These are phyloP conservation scores for Wallemia ichthyophaga DNA, from an alignment of 1,284 basidiomycete genomes.

Conservation along the genomic window DNA sequence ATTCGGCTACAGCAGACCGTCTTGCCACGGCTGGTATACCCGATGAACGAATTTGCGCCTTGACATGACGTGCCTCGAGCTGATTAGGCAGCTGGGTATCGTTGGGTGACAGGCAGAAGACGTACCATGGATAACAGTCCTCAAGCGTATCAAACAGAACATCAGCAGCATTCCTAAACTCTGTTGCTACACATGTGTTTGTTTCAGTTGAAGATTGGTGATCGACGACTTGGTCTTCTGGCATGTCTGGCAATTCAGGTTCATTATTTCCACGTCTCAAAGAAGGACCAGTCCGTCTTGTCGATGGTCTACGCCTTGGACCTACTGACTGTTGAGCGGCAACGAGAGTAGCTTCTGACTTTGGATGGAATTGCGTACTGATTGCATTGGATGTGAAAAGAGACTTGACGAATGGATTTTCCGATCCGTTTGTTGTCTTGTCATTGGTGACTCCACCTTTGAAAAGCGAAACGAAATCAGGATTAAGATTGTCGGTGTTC, in stretches of 20 bases:
- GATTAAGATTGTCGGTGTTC: conserved; percentile 65
- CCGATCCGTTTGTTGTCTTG: conserved; percentile 24
- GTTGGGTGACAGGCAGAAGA: conserved; percentile 79
- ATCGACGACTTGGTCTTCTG: conserved; percentile 6
- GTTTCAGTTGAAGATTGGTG: conserved; percentile 8
- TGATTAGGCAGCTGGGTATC: conserved; percentile 82
- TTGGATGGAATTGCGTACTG: conserved; percentile 61
- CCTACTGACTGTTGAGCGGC: conserved; percentile 72
- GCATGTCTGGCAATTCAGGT: conserved; percentile 11
- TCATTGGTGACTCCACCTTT: conserved; percentile 23
- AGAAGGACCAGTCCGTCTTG: conserved; percentile 35
- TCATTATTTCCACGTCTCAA: conserved; percentile 20
- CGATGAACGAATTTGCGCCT: conserved; percentile 59
- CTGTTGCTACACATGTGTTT: conserved; percentile 46
- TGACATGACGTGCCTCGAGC: conserved; percentile 65
- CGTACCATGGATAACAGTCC: conserved; percentile 70
- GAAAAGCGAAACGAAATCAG: conserved; percentile 71
- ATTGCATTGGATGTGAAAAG: conserved; percentile 68
- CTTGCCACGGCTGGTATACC: conserved; percentile 51
- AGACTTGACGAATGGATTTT: conserved; percentile 67
- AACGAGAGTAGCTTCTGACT: conserved; percentile 77
- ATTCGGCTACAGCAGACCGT: conserved; percentile 29
- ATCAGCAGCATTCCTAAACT: conserved; percentile 53
- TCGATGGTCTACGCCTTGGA: conserved; percentile 73
- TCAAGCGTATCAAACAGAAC: conserved; percentile 63